Conservation (phyloP, 352 stramenopile genomes). For the Pythium monospermum region DNA sequence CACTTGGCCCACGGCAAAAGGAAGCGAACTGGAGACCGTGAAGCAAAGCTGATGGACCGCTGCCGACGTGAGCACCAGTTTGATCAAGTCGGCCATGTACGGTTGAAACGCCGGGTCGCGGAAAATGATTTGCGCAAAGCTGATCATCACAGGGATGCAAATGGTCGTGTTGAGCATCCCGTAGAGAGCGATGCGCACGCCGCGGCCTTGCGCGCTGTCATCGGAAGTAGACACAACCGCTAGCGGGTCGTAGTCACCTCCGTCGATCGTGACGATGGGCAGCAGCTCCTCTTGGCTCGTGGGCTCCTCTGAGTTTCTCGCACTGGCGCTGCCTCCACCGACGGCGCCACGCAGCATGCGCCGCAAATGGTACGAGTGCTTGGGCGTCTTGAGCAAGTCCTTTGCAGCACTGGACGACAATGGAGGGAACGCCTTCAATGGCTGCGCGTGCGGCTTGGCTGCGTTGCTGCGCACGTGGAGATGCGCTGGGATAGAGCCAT, state of each 20-base stretch:
- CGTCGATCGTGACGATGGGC: slow-evolving; percentile 19
- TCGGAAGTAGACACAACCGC: neutral
- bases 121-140: slow-evolving; percentile 97
- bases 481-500: slow-evolving; percentile 18
- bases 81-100: slow-evolving; percentile 90
- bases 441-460: neutral
- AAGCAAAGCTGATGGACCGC: slow-evolving; percentile 83
- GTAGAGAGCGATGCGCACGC: slow-evolving; percentile 75
- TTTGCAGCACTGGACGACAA: slow-evolving; percentile 9
- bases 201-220: slow-evolving; percentile 12
- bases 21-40: slow-evolving; percentile 87
- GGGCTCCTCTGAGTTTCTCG: neutral
- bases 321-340: neutral
- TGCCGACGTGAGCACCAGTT: slow-evolving; percentile 90
- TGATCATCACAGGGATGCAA: slow-evolving; percentile 87
- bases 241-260: neutral
- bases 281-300: slow-evolving; percentile 14
- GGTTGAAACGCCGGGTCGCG: slow-evolving; percentile 87
- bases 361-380: slow-evolving; percentile 21
- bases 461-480: slow-evolving; percentile 5
- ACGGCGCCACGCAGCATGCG: too few species aligned
- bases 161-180: slow-evolving; percentile 94
- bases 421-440: too few species aligned
- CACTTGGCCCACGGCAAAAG: slow-evolving; percentile 97
- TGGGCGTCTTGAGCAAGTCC: slow-evolving; percentile 16